Evolutionary conservation across 306 rosid genomes (phyloP).

Genomic region (Acacia crassicarpa): DNA sequence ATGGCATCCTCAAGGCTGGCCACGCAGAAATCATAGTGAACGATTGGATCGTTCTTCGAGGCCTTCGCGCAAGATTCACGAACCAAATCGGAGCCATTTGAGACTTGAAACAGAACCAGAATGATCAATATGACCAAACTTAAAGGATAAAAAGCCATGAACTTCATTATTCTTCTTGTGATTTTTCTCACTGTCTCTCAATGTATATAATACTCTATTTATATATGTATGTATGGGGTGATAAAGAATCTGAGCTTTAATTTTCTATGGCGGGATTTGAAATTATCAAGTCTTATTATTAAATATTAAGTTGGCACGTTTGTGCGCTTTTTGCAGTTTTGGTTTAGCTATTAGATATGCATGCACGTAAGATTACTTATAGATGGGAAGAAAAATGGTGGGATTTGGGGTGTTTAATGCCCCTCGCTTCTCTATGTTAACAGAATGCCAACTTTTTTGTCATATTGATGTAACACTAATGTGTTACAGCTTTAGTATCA

Average conservation of each 20-base stretch:
- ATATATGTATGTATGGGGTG: background rate
- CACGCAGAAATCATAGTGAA: conserved; percentile 55
- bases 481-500: background rate
- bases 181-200: background rate
- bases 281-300: background rate
- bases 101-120: conserved; percentile 23
- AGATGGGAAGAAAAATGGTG: too few species aligned
- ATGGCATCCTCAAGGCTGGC: conserved; percentile 37
- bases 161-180: conserved; percentile 21
- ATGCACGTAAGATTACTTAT: background rate
- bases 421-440: too few species aligned
- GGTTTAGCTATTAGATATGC: background rate
- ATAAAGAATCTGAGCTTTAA: background rate
- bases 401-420: too few species aligned
- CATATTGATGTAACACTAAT: background rate
- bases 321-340: background rate
- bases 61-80: conserved; percentile 51
- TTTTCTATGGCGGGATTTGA: background rate
- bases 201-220: too few species aligned
- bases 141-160: background rate
- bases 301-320: background rate
- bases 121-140: background rate
- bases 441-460: too few species aligned
- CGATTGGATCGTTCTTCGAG: conserved; percentile 49
- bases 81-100: conserved; percentile 35